These are phyloP conservation scores for Crepidotus variabilis DNA, from an alignment of 768 basidiomycete species.

Conservation along the genomic window DNA sequence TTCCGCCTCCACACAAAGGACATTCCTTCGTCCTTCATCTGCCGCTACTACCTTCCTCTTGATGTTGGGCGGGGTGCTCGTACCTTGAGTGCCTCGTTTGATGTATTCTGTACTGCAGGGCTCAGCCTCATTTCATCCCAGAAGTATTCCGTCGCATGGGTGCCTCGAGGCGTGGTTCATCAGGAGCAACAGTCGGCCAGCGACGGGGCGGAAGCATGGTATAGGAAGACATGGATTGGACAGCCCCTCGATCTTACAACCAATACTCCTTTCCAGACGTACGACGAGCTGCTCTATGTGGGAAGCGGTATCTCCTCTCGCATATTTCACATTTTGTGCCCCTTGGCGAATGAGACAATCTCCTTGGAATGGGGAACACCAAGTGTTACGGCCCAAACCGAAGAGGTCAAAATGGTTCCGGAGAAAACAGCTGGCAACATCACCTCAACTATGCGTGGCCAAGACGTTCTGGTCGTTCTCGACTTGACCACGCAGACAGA, in stretches of 20 bases:
- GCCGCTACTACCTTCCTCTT: conserved; percentile 29
- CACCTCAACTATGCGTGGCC: conserved; percentile 11
- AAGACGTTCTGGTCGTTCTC: conserved; percentile 19
- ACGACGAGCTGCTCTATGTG: conserved; percentile 20
- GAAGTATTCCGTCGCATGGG: conserved; percentile 31
- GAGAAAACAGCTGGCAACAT: conserved; percentile 9
- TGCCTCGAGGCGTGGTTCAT: conserved; percentile 26
- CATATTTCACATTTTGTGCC: conserved; percentile 12
- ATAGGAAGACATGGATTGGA: conserved; percentile 19
- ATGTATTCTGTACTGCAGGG: conserved; percentile 25
- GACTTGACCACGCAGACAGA: conserved; percentile 17
- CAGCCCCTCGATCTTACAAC: conserved; percentile 10
- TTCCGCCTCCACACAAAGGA: conserved; percentile 22
- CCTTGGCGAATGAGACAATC: conserved; percentile 13
- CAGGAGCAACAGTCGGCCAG: conserved; percentile 18
- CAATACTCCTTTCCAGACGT: conserved; percentile 8
- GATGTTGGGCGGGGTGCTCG: conserved; percentile 23
- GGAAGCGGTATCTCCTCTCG: conserved; percentile 15
- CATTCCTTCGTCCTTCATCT: conserved; percentile 27
- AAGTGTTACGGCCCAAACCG: conserved; percentile 2
- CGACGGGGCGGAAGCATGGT: conserved; percentile 15
- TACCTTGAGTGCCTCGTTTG: conserved; percentile 24
- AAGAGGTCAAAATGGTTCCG: conserved; percentile 10
- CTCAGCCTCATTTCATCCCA: conserved; percentile 26
- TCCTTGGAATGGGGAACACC: conserved; percentile 8